phyloP scores from a whole-genome alignment of 192 early-diverging fungal genomes.

The Entomortierella lignicola region DNA sequence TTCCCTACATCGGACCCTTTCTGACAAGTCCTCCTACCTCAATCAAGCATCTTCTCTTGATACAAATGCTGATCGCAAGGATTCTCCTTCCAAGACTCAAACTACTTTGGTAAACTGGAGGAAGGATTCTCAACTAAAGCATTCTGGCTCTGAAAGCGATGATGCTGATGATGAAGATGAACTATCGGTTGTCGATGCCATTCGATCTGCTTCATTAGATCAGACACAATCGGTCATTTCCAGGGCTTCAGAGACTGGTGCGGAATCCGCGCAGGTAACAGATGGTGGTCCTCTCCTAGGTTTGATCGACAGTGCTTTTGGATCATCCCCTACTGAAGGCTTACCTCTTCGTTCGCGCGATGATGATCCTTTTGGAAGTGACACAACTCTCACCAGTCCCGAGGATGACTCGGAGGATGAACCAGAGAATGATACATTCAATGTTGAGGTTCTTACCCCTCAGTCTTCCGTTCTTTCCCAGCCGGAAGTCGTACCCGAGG shows the following conservation, averaged over 20 bases:
- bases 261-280: no score
- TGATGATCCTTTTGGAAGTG: conserved; percentile 43
- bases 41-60: conserved; percentile 20
- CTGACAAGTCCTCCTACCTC: conserved; percentile 38
- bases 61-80: not conserved
- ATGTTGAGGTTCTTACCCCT: not conserved
- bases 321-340: not conserved
- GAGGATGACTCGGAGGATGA: conserved; percentile 47
- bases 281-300: not conserved
- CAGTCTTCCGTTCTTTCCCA: not conserved
- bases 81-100: conserved; percentile 11
- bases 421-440: not conserved
- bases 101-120: conserved; percentile 11
- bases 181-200: not conserved
- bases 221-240: not conserved
- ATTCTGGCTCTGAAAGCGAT: conserved; percentile 26
- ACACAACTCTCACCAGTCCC: conserved; percentile 39
- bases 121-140: conserved; percentile 9
- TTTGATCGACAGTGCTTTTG: conserved; percentile 1
- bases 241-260: not conserved
- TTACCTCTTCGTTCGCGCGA: conserved; percentile 6
- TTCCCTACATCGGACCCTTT: conserved; percentile 35
- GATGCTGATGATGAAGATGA: conserved; percentile 36
- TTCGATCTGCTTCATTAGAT: not conserved
- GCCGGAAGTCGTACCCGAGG: not conserved